Conservation (phyloP, 2,329 filamentous ascomycete species). For the Epichloe festucae region DNA sequence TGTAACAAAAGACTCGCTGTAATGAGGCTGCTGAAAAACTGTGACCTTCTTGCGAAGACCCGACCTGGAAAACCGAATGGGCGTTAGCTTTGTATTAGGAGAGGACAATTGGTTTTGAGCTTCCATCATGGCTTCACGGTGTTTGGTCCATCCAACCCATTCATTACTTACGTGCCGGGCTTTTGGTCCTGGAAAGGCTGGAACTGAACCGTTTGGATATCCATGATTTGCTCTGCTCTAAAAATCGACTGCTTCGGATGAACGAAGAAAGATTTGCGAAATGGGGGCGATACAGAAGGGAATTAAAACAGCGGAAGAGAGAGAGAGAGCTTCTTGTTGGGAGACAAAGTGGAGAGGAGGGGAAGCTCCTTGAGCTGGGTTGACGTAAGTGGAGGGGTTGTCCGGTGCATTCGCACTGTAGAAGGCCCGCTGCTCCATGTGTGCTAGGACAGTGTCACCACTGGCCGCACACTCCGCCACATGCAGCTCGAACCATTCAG, state of each 20-base stretch:
- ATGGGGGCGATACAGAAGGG: too few relatives aligned
- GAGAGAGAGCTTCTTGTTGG: not conserved
- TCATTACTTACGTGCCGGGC: slow-evolving; percentile 79
- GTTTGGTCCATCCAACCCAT: slow-evolving; percentile 1
- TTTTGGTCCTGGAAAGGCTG: slow-evolving; percentile 92
- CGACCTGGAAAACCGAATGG: slow-evolving; percentile 44
- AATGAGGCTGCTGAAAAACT: slow-evolving; percentile 89
- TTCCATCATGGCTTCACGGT: not conserved
- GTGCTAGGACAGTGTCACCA: not conserved
- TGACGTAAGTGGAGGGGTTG: slow-evolving; percentile 2
- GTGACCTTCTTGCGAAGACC: slow-evolving; percentile 98
- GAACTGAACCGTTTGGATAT: slow-evolving; percentile 63
- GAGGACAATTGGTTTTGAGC: not conserved
- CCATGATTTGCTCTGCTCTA: slow-evolving; percentile 42
- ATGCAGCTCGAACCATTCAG: not conserved
- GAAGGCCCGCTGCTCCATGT: rapidly evolving
- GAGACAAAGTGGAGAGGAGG: not conserved
- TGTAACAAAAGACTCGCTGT: slow-evolving; percentile 90
- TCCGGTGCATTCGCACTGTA: slow-evolving; percentile 12
- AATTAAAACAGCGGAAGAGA: not conserved
- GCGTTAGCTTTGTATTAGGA: not conserved
- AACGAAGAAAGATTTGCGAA: not conserved
- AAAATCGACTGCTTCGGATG: not conserved
- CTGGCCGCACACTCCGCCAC: not conserved
- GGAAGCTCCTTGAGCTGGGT: slow-evolving; percentile 15